Percentiles rank a stretch among this genome's conserved stretches.
Conservation (phyloP, 371 early-diverging fungal genomes). For the Mucor indicus region DNA sequence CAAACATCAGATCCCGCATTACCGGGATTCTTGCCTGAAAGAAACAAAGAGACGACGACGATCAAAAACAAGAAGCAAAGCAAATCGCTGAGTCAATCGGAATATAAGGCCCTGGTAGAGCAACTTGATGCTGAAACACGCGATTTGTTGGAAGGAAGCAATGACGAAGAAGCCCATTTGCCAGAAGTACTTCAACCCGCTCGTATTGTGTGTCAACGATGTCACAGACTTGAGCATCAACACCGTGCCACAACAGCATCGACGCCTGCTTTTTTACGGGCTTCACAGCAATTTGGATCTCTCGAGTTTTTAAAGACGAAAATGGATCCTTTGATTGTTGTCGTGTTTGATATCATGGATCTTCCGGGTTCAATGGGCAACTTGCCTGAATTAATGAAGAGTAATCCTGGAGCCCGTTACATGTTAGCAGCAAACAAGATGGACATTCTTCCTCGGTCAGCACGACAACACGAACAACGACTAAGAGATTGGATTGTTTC, state of each 20-base stretch:
- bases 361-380: conserved; percentile 58
- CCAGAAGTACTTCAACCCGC: conserved; percentile 8
- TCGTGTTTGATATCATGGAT: conserved; percentile 65
- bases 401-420: conserved; percentile 45
- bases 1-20: conserved; percentile 39
- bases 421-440: conserved; percentile 68
- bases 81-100: conserved; percentile 35
- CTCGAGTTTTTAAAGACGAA: conserved; percentile 58
- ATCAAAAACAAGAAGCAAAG: conserved; percentile 8
- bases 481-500: conserved; percentile 57
- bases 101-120: conserved; percentile 27
- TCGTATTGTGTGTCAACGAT: conserved; percentile 60
- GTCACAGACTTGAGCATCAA: conserved; percentile 50
- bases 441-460: conserved; percentile 55
- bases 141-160: conserved; percentile 26
- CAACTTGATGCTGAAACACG: conserved; percentile 32
- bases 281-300: conserved; percentile 53
- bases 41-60: conserved; percentile 11
- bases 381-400: conserved; percentile 39
- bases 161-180: not conserved
- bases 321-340: conserved; percentile 48
- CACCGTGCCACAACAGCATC: conserved; percentile 38
- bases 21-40: conserved; percentile 53
- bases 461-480: conserved; percentile 49
- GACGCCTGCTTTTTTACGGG: conserved; percentile 41